phyloP scores from a whole-genome alignment of 768 basidiomycete genomes.

The Russula griseocarnosa region DNA sequence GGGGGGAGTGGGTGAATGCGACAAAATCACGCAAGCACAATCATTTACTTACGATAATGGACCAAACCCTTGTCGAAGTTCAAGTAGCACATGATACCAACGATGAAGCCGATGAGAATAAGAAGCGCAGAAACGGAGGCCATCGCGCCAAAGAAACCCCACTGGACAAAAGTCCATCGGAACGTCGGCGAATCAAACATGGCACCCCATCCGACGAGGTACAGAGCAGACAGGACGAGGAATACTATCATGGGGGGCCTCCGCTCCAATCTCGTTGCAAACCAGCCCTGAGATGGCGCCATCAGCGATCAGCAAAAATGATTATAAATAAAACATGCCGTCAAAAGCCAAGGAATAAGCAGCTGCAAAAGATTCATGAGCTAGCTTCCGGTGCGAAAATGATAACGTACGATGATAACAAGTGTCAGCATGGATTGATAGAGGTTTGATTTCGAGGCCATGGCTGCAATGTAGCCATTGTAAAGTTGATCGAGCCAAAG shows the following conservation, averaged over 20 bases:
- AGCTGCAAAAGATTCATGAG: constrained; percentile 41
- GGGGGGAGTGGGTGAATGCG: not conserved
- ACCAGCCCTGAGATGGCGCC: constrained; percentile 56
- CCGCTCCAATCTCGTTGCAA: constrained; percentile 64
- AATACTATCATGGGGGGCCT: constrained; percentile 58
- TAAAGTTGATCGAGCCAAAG: constrained; percentile 77
- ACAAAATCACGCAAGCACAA: constrained; percentile 4
- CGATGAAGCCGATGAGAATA: constrained; percentile 48
- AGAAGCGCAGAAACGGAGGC: constrained; percentile 55
- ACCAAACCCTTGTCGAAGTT: constrained; percentile 77
- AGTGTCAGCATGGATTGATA: constrained; percentile 56
- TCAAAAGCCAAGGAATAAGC: constrained; percentile 64
- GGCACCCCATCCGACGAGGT: constrained; percentile 63
- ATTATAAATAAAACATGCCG: constrained; percentile 37
- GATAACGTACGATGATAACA: constrained; percentile 53
- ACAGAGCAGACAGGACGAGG: constrained; percentile 53
- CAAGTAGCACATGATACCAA: constrained; percentile 63
- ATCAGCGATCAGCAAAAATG: not conserved
- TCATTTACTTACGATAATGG: constrained; percentile 52
- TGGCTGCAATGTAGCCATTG: constrained; percentile 58
- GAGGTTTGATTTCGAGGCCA: constrained; percentile 42
- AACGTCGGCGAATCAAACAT: constrained; percentile 73
- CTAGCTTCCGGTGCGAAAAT: constrained; percentile 7
- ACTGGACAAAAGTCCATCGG: constrained; percentile 70
- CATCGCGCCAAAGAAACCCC: constrained; percentile 71